Conservation (phyloP, 148 eudicot genomes). For the Limonium bicolor region DNA sequence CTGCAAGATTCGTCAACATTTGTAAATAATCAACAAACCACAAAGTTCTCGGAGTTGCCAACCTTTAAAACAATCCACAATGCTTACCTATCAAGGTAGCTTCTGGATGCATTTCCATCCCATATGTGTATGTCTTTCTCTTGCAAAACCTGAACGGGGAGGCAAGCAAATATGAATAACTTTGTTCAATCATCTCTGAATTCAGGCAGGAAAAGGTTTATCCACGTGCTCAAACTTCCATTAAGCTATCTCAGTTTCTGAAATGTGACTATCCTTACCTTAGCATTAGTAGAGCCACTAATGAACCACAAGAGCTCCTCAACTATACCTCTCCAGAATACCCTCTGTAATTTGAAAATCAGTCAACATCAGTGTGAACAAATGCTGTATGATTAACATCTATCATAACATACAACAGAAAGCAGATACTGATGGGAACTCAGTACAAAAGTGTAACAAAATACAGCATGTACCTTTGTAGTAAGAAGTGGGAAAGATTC, state of each 20-base stretch:
- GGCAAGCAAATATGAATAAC: slow-evolving; percentile 1
- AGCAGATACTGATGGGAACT: neutral
- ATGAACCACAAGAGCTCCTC: slow-evolving; percentile 96
- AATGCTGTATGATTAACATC: no score
- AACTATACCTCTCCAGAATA: slow-evolving; percentile 93
- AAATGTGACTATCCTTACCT: slow-evolving; percentile 33
- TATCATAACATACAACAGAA: neutral
- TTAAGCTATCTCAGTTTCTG: no score
- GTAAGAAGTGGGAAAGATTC: slow-evolving; percentile 76
- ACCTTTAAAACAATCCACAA: no score
- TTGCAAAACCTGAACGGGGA: slow-evolving; percentile 43
- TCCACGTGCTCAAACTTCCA: no score
- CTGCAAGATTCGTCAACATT: slow-evolving; percentile 32
- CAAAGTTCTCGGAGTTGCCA: no score
- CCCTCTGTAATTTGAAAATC: slow-evolving; percentile 38
- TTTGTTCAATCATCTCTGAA: slow-evolving; percentile 74
- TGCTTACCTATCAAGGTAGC: slow-evolving; percentile 67
- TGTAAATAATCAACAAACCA: no score
- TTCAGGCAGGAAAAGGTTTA: no score
- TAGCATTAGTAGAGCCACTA: slow-evolving; percentile 94
- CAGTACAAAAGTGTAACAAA: neutral
- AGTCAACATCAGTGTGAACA: no score
- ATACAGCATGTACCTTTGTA: slow-evolving; percentile 53
- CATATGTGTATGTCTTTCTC: slow-evolving; percentile 83
- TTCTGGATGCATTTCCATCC: slow-evolving; percentile 93